Percentiles rank a stretch among this genome's conserved stretches.
These are phyloP conservation scores for Chrysopogon serrulatus DNA, from an alignment of 176 grass and related monocot species.

Conservation along the genomic window DNA sequence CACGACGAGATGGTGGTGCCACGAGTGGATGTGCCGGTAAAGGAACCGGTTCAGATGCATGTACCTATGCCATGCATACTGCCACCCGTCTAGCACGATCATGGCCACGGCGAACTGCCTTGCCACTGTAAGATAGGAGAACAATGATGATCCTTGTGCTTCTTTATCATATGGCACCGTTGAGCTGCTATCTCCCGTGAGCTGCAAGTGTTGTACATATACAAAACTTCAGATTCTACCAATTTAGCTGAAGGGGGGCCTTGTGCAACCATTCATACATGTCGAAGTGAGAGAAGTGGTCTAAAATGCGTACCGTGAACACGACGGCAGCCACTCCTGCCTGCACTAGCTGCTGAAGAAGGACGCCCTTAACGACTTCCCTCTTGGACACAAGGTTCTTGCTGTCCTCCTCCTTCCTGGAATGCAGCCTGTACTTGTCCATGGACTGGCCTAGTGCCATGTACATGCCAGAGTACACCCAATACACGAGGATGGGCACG, in stretches of 20 bases:
- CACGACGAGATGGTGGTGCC: neutral
- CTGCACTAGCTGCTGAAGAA: slow-evolving; percentile 49
- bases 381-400: slow-evolving; percentile 45
- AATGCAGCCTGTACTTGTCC: slow-evolving; percentile 41
- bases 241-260: too few species aligned
- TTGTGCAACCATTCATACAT: too few species aligned
- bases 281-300: neutral
- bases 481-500: slow-evolving; percentile 44
- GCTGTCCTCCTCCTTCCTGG: slow-evolving; percentile 28
- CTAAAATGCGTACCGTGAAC: neutral
- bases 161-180: too few species aligned
- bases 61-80: neutral
- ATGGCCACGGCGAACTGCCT: slow-evolving; percentile 21
- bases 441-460: slow-evolving; percentile 13
- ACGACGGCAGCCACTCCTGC: neutral
- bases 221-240: too few species aligned
- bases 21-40: neutral
- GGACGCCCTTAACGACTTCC: slow-evolving; percentile 26
- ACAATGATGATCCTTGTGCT: too few species aligned
- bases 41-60: neutral
- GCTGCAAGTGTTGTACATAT: too few species aligned
- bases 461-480: slow-evolving; percentile 40
- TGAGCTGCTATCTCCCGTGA: too few species aligned
- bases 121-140: too few species aligned
- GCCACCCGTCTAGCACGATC: slow-evolving; percentile 24